These are phyloP conservation scores for Talaromyces sp. DNA, from an alignment of 2,329 filamentous ascomycete species.

Conservation along the genomic window DNA sequence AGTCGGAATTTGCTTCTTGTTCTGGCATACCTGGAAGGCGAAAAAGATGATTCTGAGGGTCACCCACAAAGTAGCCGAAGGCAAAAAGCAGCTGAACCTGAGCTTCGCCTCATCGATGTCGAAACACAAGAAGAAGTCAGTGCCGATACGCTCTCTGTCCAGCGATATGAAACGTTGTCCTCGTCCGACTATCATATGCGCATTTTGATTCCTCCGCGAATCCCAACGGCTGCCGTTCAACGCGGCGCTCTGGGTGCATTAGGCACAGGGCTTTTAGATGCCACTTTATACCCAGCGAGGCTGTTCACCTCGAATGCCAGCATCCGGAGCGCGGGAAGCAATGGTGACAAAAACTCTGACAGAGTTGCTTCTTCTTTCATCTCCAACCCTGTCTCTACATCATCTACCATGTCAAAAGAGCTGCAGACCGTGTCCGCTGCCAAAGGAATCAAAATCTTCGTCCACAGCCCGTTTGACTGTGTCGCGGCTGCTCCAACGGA, in stretches of 20 bases:
- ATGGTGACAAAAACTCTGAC: slow-evolving; percentile 54
- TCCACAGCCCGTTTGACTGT: slow-evolving; percentile 95
- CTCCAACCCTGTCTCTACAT: slow-evolving; percentile 48
- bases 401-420: slow-evolving; percentile 31
- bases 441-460: slow-evolving; percentile 74
- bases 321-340: slow-evolving; percentile 53
- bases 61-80: slow-evolving; percentile 62
- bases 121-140: slow-evolving; percentile 77
- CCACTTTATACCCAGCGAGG: slow-evolving; percentile 76
- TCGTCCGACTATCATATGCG: slow-evolving; percentile 89
- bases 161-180: slow-evolving; percentile 77
- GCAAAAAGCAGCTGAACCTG: slow-evolving; percentile 76
- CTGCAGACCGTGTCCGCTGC: slow-evolving; percentile 47
- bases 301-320: slow-evolving; percentile 86
- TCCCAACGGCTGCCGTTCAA: slow-evolving; percentile 58
- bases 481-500: slow-evolving; percentile 87
- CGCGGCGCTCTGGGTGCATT: slow-evolving; percentile 72
- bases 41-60: slow-evolving; percentile 61
- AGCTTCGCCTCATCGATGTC: slow-evolving; percentile 86
- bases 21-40: slow-evolving; percentile 79
- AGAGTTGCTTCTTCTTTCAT: slow-evolving; percentile 47
- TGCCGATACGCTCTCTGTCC: slow-evolving; percentile 79
- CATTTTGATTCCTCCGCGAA: slow-evolving; percentile 71
- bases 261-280: slow-evolving; percentile 77
- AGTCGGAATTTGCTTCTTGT: slow-evolving; percentile 85